A percentile compares a stretch with the other conserved stretches of the same genome.
These are phyloP conservation scores for Talaromyces adpressus DNA, from an alignment of 495 filamentous ascomycete species.

Conservation along the genomic window DNA sequence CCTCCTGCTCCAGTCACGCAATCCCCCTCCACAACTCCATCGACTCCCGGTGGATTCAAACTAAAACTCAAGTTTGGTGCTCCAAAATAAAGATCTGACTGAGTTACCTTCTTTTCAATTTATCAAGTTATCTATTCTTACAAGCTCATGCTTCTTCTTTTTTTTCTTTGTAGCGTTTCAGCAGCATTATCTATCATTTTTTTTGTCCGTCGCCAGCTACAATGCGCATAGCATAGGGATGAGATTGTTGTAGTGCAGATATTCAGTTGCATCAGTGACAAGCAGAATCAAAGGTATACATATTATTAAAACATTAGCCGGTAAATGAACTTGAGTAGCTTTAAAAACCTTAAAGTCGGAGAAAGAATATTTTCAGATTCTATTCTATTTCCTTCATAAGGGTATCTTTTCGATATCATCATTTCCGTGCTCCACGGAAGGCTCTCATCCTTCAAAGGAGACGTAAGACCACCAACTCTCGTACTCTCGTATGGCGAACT, in stretches of 20 bases:
- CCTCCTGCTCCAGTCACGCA: conserved; percentile 19
- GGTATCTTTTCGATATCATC: not conserved
- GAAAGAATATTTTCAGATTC: not conserved
- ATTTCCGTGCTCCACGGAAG: not conserved
- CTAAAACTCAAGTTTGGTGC: conserved; percentile 36
- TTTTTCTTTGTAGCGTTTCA: not conserved
- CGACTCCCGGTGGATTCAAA: conserved; percentile 32
- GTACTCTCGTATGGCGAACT: not conserved
- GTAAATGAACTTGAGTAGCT: not conserved
- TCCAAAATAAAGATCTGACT: too few species aligned
- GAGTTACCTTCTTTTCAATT: too few species aligned
- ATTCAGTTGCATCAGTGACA: not conserved
- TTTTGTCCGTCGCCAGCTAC: not conserved
- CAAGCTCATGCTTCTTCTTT: not conserved
- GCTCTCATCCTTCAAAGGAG: not conserved
- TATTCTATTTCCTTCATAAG: not conserved
- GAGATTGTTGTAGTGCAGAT: not conserved
- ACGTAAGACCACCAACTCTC: too few species aligned
- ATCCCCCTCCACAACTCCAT: conserved; percentile 19
- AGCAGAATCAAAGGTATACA: not conserved
- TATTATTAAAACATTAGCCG: not conserved
- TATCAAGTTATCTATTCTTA: not conserved
- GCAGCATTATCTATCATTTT: not conserved
- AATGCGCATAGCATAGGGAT: not conserved
- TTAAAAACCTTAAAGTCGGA: not conserved